Base-by-base conservation (phyloP, 345 rosid genomes). In the Populus nigra region DNA sequence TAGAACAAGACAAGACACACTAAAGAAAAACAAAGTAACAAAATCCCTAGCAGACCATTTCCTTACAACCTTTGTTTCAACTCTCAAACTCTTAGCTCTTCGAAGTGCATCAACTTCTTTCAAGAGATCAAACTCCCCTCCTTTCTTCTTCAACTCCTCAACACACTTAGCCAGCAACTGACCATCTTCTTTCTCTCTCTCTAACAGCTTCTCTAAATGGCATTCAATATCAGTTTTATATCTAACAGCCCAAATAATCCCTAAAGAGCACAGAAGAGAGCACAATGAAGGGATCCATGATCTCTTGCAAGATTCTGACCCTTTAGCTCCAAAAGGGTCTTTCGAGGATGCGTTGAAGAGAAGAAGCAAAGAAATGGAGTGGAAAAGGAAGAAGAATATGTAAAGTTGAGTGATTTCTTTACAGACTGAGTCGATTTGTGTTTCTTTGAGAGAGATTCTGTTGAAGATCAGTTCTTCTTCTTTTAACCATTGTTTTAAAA, bases 91-190 rank as follows among this genome's bases (percentile, higher is more conserved):
- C 90, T 96, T 96, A 0, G 99, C 99, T 79, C 98, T 89, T 73
- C 98, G 84, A 33, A 93, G 84, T 5, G 98, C 98, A 65, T 96
- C 99, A 3, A 96, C 99, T 81, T 96, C 97, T 80, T 89, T 96
- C 73, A 96, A 79, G 81, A 96, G 83, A 91, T 96, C 99, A 74
- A 96, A 96, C 65, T 92, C 99, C 20, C 86, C 9, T 0, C 99
- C 99, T 82, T 93, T 92, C 89, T 81, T 91, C 94, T 91, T 93
- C 91, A 96, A 74, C 80, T 96, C 97, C 72, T 92, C 98, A 65
- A 90, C 95, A 43, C 99, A 96, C 82, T 90, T 96, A 0, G 82
- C 84, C 85, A 96, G 41, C 83, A 96, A 80, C 76, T 90, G 89
- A 76, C 86, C 92, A 22, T 96, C 99, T 77, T 96, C 99, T 61